phyloP scores from a whole-genome alignment of 2,329 filamentous ascomycete species.

The Alternaria alternata region DNA sequence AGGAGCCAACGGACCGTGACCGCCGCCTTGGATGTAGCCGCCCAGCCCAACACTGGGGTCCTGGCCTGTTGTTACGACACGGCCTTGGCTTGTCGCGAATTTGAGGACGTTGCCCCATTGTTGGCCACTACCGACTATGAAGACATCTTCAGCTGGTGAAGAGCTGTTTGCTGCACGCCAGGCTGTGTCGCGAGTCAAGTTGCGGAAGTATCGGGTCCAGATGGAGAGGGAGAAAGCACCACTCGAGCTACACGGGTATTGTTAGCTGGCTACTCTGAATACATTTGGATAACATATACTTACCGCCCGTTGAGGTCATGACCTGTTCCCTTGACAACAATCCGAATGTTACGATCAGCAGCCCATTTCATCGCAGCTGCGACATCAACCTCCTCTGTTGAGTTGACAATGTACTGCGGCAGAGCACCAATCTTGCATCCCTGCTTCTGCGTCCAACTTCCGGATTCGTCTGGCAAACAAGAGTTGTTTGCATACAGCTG shows the following conservation, averaged over 20 bases:
- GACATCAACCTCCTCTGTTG: slow-evolving; percentile 31
- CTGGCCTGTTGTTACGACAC: slow-evolving; percentile 9
- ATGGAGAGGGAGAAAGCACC: neutral
- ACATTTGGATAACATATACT: neutral
- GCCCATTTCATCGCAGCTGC: slow-evolving; percentile 41
- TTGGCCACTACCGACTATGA: neutral
- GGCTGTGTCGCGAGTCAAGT: neutral
- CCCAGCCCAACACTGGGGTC: slow-evolving; percentile 56
- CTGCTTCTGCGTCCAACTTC: neutral
- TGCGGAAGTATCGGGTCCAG: neutral
- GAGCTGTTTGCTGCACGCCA: neutral
- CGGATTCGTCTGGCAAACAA: neutral
- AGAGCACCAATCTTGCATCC: neutral
- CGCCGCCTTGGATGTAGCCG: slow-evolving; percentile 55
- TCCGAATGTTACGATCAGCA: slow-evolving; percentile 12
- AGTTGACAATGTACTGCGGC: slow-evolving; percentile 3
- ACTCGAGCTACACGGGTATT: neutral
- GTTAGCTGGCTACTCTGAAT: neutral
- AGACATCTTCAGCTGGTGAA: neutral
- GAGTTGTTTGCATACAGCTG: neutral
- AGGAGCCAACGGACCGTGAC: slow-evolving; percentile 60
- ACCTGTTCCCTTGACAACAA: slow-evolving; percentile 23
- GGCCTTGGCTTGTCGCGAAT: neutral
- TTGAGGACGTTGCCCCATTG: neutral
- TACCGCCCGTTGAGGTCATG: slow-evolving; percentile 22